These are phyloP conservation scores for Gymnopus androsaceus DNA, from an alignment of 1,284 basidiomycete species.

Conservation along the genomic window DNA sequence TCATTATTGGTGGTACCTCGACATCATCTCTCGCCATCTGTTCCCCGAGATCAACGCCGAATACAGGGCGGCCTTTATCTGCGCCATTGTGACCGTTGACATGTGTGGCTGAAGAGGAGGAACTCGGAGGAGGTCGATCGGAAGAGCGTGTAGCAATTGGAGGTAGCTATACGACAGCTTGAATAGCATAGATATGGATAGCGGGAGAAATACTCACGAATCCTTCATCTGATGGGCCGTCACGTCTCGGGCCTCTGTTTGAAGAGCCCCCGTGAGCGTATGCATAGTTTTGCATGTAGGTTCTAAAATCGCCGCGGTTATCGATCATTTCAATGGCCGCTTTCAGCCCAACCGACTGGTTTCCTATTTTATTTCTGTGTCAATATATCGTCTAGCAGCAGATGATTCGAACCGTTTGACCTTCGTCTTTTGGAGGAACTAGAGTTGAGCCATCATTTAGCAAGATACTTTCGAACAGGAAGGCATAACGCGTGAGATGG, in stretches of 20 bases:
- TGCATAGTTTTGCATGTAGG: conserved; percentile 96
- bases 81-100: conserved; percentile 41
- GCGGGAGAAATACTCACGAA: conserved; percentile 61
- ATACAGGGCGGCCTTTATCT: conserved; percentile 76
- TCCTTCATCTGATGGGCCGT: conserved; percentile 84
- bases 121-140: conserved; percentile 29
- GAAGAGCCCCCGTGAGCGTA: conserved; percentile 72
- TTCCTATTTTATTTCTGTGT: background rate
- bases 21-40: conserved; percentile 89
- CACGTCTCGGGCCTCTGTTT: conserved; percentile 72
- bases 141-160: conserved; percentile 51
- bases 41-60: conserved; percentile 89
- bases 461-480: conserved; percentile 89
- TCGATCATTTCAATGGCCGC: conserved; percentile 89
- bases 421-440: conserved; percentile 72
- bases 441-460: conserved; percentile 87
- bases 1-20: conserved; percentile 87
- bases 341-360: conserved; percentile 69
- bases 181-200: conserved; percentile 9
- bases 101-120: conserved; percentile 30
- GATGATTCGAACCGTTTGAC: conserved; percentile 39
- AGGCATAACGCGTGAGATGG: conserved; percentile 93
- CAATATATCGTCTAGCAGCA: conserved; percentile 1
- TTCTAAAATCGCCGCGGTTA: conserved; percentile 92
- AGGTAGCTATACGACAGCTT: conserved; percentile 52